Evolutionary conservation across 1,139 yeast genomes (phyloP).

Genomic region (Yamadazyma conglobata): DNA sequence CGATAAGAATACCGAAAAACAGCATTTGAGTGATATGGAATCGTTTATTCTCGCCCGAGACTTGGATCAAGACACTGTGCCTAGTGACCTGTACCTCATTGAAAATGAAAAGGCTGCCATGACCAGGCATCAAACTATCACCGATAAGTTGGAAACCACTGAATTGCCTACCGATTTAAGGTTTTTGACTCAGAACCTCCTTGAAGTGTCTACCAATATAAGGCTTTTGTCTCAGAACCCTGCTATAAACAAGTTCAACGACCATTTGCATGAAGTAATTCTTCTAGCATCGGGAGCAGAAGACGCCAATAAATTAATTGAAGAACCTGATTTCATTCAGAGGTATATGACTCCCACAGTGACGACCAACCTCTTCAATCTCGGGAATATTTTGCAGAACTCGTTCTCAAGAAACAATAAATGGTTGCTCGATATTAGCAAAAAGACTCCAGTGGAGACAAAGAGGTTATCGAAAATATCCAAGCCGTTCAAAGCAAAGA

Average conservation of each 20-base stretch:
- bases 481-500: constrained; percentile 10
- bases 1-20: constrained; percentile 9
- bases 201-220: constrained; percentile 10
- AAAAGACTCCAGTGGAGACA: constrained; percentile 13
- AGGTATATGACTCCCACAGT: constrained; percentile 21
- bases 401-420: constrained; percentile 15
- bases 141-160: no score
- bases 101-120: constrained; percentile 15
- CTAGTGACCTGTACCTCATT: constrained; percentile 5
- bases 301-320: constrained; percentile 20
- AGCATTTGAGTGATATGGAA: constrained; percentile 23
- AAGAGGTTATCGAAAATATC: constrained; percentile 17
- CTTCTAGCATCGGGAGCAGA: constrained; percentile 23
- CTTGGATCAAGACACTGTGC: constrained; percentile 15
- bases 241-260: constrained; percentile 26
- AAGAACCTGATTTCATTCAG: constrained; percentile 25
- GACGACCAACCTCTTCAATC: constrained; percentile 27
- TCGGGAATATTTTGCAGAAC: constrained; percentile 24
- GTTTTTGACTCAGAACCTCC: constrained; percentile 17
- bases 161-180: constrained; percentile 12
- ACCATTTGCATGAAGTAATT: constrained; percentile 24
- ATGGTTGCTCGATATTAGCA: constrained; percentile 19
- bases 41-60: constrained; percentile 23
- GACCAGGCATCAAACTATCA: constrained; percentile 10
- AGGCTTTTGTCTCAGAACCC: constrained; percentile 28